These are phyloP conservation scores for Mycena vulgaris DNA, from an alignment of 768 basidiomycete genomes.

Conservation along the genomic window DNA sequence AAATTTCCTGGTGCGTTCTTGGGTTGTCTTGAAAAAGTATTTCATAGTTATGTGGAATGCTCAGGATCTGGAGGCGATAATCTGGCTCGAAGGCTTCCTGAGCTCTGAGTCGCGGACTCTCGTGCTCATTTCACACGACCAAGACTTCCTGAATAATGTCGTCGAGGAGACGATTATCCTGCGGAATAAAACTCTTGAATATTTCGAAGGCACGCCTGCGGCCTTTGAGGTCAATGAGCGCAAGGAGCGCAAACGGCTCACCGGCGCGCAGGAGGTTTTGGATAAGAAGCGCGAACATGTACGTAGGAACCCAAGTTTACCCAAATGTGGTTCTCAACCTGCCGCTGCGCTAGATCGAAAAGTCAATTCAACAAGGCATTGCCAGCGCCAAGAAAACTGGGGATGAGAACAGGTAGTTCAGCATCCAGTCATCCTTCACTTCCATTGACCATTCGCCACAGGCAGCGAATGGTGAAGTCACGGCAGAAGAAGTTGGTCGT, in stretches of 20 bases:
- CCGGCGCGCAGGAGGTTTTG: conserved; percentile 58
- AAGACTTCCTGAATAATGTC: conserved; percentile 71
- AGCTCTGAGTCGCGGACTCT: conserved; percentile 61
- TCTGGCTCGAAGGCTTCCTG: conserved; percentile 71
- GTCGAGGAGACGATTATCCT: conserved; percentile 76
- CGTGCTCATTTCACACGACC: conserved; percentile 79
- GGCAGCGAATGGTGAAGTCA: conserved; percentile 63
- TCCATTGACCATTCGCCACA: conserved; percentile 39
- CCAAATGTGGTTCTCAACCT: not conserved
- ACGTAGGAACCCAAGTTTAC: not conserved
- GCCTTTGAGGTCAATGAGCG: conserved; percentile 63
- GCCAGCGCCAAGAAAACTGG: conserved; percentile 69
- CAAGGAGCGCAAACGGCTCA: conserved; percentile 61
- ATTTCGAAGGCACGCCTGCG: conserved; percentile 71
- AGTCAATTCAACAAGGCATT: conserved; percentile 67
- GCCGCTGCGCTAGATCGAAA: conserved; percentile 62
- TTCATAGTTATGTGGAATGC: not conserved
- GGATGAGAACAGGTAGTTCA: conserved; percentile 66
- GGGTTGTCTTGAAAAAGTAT: not conserved
- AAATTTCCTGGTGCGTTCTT: conserved; percentile 54
- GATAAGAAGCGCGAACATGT: conserved; percentile 61
- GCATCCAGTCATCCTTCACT: conserved; percentile 8
- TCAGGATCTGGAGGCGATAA: conserved; percentile 63
- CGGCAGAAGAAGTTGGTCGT: conserved; percentile 71
- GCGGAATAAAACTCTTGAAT: conserved; percentile 64